These are phyloP conservation scores for Zygosaccharomyces bailii DNA, from an alignment of 805 yeast genomes.

Conservation along the genomic window DNA sequence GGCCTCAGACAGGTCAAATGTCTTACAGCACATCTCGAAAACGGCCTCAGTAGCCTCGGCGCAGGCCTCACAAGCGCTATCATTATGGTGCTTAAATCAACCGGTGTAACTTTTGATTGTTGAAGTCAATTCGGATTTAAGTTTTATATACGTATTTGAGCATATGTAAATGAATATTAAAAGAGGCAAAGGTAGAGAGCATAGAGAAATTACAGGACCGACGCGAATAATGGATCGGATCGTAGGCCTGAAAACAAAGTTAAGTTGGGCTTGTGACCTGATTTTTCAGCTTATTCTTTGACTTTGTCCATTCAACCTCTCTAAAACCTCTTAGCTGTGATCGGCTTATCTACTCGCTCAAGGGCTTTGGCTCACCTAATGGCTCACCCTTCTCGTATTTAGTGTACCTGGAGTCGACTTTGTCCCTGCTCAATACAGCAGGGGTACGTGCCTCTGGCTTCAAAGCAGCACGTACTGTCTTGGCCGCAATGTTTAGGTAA, in stretches of 20 bases:
- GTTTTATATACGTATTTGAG: conserved; percentile 7
- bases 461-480: conserved; percentile 79
- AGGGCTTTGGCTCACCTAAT: conserved; percentile 36
- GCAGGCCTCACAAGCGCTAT: conserved; percentile 2
- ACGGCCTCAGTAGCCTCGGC: conserved; percentile 7
- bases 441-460: conserved; percentile 79
- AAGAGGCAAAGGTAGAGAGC: not conserved
- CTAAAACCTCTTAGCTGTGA: conserved; percentile 3
- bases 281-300: too few species aligned
- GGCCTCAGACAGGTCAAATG: conserved; percentile 1
- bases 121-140: conserved; percentile 1
- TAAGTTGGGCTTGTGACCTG: too few species aligned
- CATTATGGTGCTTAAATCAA: not conserved
- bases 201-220: not conserved
- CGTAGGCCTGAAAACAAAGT: too few species aligned
- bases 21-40: not conserved
- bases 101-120: not conserved
- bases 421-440: conserved; percentile 64
- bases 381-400: conserved; percentile 67
- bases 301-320: not conserved
- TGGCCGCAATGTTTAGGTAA: conserved; percentile 87
- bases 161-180: conserved; percentile 7
- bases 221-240: not conserved
- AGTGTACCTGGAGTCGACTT: conserved; percentile 70
- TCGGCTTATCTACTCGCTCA: conserved; percentile 25